Evolutionary conservation across 1,139 yeast species (phyloP).

Genomic region (Spencermartinsiella ligniputridi): DNA sequence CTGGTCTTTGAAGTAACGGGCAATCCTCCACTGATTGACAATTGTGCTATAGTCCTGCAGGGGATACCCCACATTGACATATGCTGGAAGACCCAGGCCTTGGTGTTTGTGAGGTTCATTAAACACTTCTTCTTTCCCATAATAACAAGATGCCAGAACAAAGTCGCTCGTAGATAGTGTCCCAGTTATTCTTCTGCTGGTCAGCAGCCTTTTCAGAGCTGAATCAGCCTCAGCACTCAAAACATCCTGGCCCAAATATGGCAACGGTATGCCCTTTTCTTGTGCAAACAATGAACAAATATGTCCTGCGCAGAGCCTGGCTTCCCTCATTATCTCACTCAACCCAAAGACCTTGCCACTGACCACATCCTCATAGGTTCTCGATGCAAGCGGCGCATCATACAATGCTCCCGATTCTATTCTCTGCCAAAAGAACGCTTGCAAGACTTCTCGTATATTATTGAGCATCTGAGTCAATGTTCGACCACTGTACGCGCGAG

Average conservation of each 20-base stretch:
- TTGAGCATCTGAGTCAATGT: background rate
- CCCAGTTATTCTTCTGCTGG: slow-evolving; percentile 6
- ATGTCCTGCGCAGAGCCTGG: slow-evolving; percentile 16
- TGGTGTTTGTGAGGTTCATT: slow-evolving; percentile 14
- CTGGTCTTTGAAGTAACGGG: background rate
- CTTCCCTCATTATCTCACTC: slow-evolving; percentile 15
- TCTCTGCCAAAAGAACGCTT: slow-evolving; percentile 12
- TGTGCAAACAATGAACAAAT: slow-evolving; percentile 12
- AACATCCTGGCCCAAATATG: background rate
- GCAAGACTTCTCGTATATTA: background rate
- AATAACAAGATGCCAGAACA: slow-evolving; percentile 6
- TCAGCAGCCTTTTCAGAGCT: background rate
- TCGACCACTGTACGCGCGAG: background rate
- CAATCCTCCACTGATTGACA: slow-evolving; percentile 19
- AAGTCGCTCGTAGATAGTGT: slow-evolving; percentile 2
- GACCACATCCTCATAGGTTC: slow-evolving; percentile 8
- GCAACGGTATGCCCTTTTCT: slow-evolving; percentile 6
- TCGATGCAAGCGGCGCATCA: slow-evolving; percentile 11
- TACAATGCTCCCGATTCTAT: slow-evolving; percentile 12
- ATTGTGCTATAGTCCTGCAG: slow-evolving; percentile 19
- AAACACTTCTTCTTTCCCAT: slow-evolving; percentile 9
- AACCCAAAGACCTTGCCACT: background rate
- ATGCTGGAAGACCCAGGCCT: slow-evolving; percentile 22
- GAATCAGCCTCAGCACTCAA: background rate
- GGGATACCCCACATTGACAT: slow-evolving; percentile 24